Percentiles rank a stretch among this genome's conserved stretches.
Evolutionary conservation across 768 basidiomycete species (phyloP).

Genomic region (Auricularia heimuer): DNA sequence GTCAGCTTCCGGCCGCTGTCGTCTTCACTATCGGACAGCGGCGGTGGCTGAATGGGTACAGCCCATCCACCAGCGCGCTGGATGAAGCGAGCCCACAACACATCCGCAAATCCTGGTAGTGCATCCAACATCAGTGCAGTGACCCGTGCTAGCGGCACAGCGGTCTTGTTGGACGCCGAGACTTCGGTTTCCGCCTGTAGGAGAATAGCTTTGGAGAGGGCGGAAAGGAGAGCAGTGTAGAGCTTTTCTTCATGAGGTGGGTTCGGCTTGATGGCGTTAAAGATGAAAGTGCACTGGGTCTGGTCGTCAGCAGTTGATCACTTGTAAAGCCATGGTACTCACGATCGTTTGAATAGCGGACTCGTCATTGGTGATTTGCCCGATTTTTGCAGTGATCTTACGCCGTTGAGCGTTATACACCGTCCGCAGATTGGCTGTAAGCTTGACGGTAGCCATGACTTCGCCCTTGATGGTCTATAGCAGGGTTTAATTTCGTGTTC

Average conservation of each 20-base stretch:
- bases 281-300: slow-evolving; percentile 31
- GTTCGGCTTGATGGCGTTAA: slow-evolving; percentile 30
- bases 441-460: slow-evolving; percentile 56
- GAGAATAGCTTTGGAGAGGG: slow-evolving; percentile 81
- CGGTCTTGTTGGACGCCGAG: slow-evolving; percentile 76
- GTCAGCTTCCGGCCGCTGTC: slow-evolving; percentile 36
- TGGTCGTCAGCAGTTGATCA: slow-evolving; percentile 12
- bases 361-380: slow-evolving; percentile 70
- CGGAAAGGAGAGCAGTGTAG: slow-evolving; percentile 71
- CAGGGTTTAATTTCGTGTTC: too few relatives aligned
- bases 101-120: slow-evolving; percentile 48
- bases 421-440: slow-evolving; percentile 40
- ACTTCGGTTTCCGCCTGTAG: slow-evolving; percentile 92
- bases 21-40: slow-evolving; percentile 11
- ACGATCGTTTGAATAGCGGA: slow-evolving; percentile 56
- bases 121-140: slow-evolving; percentile 54
- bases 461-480: slow-evolving; percentile 53
- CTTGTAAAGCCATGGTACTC: slow-evolving; percentile 22
- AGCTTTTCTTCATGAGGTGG: slow-evolving; percentile 26
- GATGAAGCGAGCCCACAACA: slow-evolving; percentile 77
- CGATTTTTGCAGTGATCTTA: slow-evolving; percentile 77
- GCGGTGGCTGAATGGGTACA: slow-evolving; percentile 53
- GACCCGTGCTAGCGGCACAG: slow-evolving; percentile 72
- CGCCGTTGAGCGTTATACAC: slow-evolving; percentile 62
- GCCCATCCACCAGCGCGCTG: slow-evolving; percentile 88